phyloP scores from a whole-genome alignment of 345 rosid genomes.

The Salix udensis region DNA sequence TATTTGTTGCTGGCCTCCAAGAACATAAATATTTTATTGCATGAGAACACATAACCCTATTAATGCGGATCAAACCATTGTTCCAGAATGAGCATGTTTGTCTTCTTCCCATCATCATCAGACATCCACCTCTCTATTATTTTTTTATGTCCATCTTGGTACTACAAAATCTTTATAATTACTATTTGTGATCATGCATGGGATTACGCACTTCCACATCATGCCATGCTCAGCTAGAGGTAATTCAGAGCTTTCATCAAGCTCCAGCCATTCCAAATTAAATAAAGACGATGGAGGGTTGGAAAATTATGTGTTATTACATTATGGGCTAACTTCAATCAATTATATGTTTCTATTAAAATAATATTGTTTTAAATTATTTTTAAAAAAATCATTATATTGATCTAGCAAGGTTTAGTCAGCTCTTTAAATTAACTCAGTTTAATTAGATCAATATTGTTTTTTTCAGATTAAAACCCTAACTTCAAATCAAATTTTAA shows the following conservation, averaged over 20 bases:
- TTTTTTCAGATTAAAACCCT: too few relatives aligned
- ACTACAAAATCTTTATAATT: neutral
- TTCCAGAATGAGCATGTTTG: conserved; percentile 49
- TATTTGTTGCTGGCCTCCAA: conserved; percentile 12
- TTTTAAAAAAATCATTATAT: too few relatives aligned
- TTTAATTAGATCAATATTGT: too few relatives aligned
- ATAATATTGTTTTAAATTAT: too few relatives aligned
- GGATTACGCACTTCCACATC: neutral
- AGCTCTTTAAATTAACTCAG: too few relatives aligned
- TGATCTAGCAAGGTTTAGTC: too few relatives aligned
- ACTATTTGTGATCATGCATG: neutral
- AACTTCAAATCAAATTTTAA: too few relatives aligned
- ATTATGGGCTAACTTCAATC: too few relatives aligned
- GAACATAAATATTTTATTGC: conserved; percentile 6
- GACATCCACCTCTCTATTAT: neutral
- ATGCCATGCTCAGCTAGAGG: neutral
- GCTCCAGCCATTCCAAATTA: neutral
- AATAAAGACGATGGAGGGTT: neutral
- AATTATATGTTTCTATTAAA: too few relatives aligned
- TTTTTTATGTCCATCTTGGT: neutral
- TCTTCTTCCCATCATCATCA: conserved; percentile 11
- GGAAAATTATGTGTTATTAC: neutral
- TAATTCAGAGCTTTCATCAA: neutral
- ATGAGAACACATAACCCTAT: conserved; percentile 26
- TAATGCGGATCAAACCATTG: conserved; percentile 27